A percentile compares a stretch with the other conserved stretches of the same genome.
These are phyloP conservation scores for Strobilomyces dryophilus DNA, from an alignment of 768 basidiomycete species.

Conservation along the genomic window DNA sequence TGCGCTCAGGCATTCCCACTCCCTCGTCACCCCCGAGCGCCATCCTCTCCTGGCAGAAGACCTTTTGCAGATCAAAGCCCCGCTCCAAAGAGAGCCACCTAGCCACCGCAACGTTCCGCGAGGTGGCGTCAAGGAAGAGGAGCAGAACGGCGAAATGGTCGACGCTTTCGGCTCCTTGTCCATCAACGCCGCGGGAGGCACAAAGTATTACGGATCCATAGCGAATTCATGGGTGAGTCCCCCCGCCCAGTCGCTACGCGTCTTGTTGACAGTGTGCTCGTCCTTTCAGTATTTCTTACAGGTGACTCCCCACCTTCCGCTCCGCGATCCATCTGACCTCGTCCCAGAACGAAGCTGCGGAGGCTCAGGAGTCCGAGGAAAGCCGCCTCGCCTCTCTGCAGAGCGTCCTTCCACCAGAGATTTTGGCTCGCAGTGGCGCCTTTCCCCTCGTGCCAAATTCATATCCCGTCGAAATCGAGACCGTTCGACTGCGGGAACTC, in stretches of 20 bases:
- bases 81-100: slow-evolving; percentile 63
- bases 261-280: slow-evolving; percentile 1
- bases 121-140: slow-evolving; percentile 54
- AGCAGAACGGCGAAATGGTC: slow-evolving; percentile 60
- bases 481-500: slow-evolving; percentile 51
- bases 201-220: slow-evolving; percentile 72
- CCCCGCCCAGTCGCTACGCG: background rate
- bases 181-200: slow-evolving; percentile 64
- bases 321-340: slow-evolving; percentile 8
- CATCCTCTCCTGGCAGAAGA: slow-evolving; percentile 73
- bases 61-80: slow-evolving; percentile 69
- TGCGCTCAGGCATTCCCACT: slow-evolving; percentile 56
- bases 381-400: slow-evolving; percentile 47
- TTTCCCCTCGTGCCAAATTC: slow-evolving; percentile 53
- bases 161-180: slow-evolving; percentile 81
- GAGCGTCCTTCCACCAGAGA: slow-evolving; percentile 54
- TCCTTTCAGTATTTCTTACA: slow-evolving; percentile 64
- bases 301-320: slow-evolving; percentile 33
- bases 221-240: slow-evolving; percentile 67
- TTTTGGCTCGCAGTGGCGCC: slow-evolving; percentile 59
- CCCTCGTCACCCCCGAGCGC: slow-evolving; percentile 49
- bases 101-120: slow-evolving; percentile 36
- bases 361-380: slow-evolving; percentile 47
- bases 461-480: slow-evolving; percentile 37
- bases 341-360: slow-evolving; percentile 54